phyloP scores from a whole-genome alignment of 176 grass and related monocot species.

The Secale cereale region DNA sequence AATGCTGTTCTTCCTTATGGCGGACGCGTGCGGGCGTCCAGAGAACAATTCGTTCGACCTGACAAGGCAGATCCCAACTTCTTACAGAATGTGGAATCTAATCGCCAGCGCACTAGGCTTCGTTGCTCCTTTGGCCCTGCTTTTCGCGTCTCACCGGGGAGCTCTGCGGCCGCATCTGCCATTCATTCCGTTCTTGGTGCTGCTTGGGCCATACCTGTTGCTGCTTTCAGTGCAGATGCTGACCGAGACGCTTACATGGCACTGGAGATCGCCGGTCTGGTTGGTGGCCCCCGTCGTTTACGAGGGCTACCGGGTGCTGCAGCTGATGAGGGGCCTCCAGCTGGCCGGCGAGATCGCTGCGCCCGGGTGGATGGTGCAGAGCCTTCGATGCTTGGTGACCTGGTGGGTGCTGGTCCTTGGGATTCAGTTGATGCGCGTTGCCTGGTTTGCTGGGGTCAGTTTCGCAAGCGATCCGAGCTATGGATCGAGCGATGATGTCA shows the following conservation, averaged over 20 bases:
- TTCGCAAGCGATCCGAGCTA: conserved; percentile 35
- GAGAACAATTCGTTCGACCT: conserved; percentile 39
- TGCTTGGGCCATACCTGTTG: conserved; percentile 79
- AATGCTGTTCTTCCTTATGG: conserved; percentile 93
- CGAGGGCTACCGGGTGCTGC: conserved; percentile 78
- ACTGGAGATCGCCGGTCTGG: conserved; percentile 90
- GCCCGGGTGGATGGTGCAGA: conserved; percentile 78
- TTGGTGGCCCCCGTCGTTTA: conserved; percentile 85
- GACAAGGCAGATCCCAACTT: conserved; percentile 41
- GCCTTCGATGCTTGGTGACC: conserved; percentile 75
- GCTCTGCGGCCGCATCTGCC: conserved; percentile 54
- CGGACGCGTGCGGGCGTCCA: conserved; percentile 63
- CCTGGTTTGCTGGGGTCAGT: conserved; percentile 74
- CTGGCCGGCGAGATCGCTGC: conserved; percentile 66
- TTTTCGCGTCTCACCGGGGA: conserved; percentile 45
- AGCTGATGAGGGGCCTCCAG: conserved; percentile 86
- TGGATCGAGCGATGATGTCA: conserved; percentile 1
- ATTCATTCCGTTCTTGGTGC: conserved; percentile 65
- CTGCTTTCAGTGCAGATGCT: conserved; percentile 77
- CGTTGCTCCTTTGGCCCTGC: conserved; percentile 54
- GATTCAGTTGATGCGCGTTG: conserved; percentile 84
- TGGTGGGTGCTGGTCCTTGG: conserved; percentile 96
- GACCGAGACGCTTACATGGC: conserved; percentile 89
- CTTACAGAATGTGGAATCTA: conserved; percentile 75
- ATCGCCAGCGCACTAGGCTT: conserved; percentile 55